Conservation (phyloP, 1,139 yeast genomes). For the Geotrichum bryndzae region DNA sequence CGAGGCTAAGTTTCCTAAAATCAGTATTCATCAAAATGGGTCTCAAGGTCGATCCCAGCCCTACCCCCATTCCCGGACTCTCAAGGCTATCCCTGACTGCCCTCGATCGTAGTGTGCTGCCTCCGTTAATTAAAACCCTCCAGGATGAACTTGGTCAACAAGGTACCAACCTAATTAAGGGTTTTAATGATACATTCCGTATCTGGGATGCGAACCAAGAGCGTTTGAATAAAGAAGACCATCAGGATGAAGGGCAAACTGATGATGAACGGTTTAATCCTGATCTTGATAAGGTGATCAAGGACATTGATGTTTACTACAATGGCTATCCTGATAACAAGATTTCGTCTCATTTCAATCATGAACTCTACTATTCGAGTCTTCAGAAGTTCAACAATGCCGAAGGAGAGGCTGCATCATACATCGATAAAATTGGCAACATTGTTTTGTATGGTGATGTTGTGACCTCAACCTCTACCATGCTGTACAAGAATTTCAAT, state of each 20-base stretch:
- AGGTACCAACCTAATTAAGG: conserved; percentile 2
- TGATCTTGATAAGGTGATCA: conserved; percentile 51
- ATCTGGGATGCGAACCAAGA: conserved; percentile 12
- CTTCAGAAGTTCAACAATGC: conserved; percentile 38
- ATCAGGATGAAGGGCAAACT: neutral
- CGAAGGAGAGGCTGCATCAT: neutral
- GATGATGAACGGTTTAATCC: neutral
- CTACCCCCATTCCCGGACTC: conserved; percentile 53
- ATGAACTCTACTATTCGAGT: conserved; percentile 47
- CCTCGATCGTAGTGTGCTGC: conserved; percentile 24
- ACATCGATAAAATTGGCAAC: conserved; percentile 47
- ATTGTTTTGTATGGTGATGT: conserved; percentile 76
- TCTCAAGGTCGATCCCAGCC: conserved; percentile 51
- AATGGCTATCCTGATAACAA: conserved; percentile 41
- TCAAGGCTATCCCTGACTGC: conserved; percentile 56
- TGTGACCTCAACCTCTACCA: conserved; percentile 76
- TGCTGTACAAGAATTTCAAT: conserved; percentile 66
- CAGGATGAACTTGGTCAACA: conserved; percentile 13
- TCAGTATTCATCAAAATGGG: conserved; percentile 56
- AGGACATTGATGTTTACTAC: conserved; percentile 47
- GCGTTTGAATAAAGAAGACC: neutral
- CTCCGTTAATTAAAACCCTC: conserved; percentile 33
- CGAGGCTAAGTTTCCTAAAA: conserved; percentile 52
- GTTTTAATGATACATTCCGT: conserved; percentile 15
- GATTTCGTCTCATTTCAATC: conserved; percentile 67